Evolutionary conservation across 306 rosid species (phyloP).

Genomic region (Coriaria nepalensis): DNA sequence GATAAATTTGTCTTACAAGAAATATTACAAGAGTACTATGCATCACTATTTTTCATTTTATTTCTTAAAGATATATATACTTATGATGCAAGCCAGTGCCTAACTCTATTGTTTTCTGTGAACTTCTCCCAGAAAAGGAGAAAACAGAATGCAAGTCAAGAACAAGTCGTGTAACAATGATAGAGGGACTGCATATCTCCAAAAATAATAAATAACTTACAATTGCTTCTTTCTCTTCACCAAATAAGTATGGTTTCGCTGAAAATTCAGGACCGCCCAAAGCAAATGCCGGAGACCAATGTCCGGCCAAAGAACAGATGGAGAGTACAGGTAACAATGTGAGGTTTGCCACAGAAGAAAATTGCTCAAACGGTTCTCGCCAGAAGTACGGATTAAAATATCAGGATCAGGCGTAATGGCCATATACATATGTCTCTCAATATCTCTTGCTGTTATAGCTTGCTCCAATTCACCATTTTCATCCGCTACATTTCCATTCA

Average conservation of each 20-base stretch:
- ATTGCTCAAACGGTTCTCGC: conserved; percentile 36
- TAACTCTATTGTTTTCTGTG: no score
- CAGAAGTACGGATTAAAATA: conserved; percentile 30
- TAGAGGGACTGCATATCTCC: no score
- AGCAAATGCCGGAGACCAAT: conserved; percentile 28
- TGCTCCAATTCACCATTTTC: conserved; percentile 15
- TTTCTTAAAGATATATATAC: no score
- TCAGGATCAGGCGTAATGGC: conserved; percentile 25
- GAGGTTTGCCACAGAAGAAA: conserved; percentile 40
- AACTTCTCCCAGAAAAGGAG: no score
- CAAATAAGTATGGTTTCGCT: conserved; percentile 23
- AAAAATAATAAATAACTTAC: not conserved
- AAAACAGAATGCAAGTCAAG: no score
- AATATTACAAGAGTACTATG: no score
- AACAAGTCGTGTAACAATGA: no score
- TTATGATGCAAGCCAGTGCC: no score
- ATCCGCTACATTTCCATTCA: conserved; percentile 10
- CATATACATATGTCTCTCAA: conserved; percentile 30
- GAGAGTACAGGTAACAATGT: conserved; percentile 22
- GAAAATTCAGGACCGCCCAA: conserved; percentile 31
- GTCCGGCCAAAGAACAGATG: conserved; percentile 32
- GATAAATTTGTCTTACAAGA: no score
- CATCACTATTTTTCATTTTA: no score
- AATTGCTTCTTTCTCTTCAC: conserved; percentile 28
- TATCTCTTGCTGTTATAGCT: conserved; percentile 18